These are phyloP conservation scores for Colletotrichum brevisporum DNA, from an alignment of 2,329 filamentous ascomycete species.

Conservation along the genomic window DNA sequence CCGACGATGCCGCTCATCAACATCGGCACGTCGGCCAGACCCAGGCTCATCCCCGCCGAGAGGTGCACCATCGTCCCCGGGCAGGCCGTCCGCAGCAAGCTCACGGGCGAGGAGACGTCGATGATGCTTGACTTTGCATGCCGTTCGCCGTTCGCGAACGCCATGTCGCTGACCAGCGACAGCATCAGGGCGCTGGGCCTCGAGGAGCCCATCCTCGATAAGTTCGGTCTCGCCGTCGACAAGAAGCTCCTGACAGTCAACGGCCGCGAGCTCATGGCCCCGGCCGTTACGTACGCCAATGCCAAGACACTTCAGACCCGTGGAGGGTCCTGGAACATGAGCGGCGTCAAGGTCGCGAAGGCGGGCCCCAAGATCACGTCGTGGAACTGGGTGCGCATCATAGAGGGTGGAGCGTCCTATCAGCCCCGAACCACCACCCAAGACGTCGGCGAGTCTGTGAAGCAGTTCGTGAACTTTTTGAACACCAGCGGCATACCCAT, in stretches of 20 bases:
- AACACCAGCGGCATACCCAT: constrained; percentile 56
- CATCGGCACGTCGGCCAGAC: constrained; percentile 69
- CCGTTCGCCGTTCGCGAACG: constrained; percentile 76
- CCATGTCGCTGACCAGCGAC: constrained; percentile 71
- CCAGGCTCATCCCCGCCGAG: constrained; percentile 77
- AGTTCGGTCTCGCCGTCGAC: constrained; percentile 75
- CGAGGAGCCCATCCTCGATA: constrained; percentile 52
- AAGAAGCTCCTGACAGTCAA: constrained; percentile 78
- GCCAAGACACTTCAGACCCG: constrained; percentile 49
- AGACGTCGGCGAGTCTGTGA: constrained; percentile 44
- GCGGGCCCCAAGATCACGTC: constrained; percentile 59
- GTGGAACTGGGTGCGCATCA: constrained; percentile 67
- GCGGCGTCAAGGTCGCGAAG: constrained; percentile 67
- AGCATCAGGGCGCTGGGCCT: constrained; percentile 73
- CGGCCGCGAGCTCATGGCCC: constrained; percentile 76
- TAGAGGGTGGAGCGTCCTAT: constrained; percentile 16
- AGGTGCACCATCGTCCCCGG: constrained; percentile 74
- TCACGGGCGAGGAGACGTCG: constrained; percentile 72
- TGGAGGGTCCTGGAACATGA: constrained; percentile 81
- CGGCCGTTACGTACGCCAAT: constrained; percentile 70
- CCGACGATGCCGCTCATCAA: constrained; percentile 73
- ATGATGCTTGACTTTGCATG: constrained; percentile 82
- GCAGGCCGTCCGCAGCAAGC: constrained; percentile 73
- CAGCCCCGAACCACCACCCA: background rate
- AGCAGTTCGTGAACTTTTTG: constrained; percentile 55